Base-by-base conservation (phyloP, 2,329 filamentous ascomycete genomes). In the Fusarium proliferatum region DNA sequence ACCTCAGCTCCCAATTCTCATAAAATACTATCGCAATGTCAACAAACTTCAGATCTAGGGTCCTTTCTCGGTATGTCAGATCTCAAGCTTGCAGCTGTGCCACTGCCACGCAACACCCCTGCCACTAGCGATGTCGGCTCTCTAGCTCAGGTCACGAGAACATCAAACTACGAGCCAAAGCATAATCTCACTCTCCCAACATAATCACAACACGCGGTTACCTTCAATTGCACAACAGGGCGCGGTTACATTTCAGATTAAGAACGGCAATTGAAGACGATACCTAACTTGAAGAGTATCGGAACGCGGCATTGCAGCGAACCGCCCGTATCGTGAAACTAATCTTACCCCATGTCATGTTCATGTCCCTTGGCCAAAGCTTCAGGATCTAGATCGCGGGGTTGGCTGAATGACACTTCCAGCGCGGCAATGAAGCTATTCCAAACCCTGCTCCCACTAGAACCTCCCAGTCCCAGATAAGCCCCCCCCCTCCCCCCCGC, bases 81-180 rank as follows among this genome's bases (percentile, higher is more conserved):
- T 73, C 71, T 73, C 57, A 19, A 61, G 38, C 60, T 26, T 67
- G 67, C 68, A 71, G 67, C 41, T 67, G 34, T n/a, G 45, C 46
- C 33, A 33, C 33, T 33, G 33, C 46, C 53, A 66, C 65, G 61
- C 68, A 62, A 36, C 26, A 73, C 38, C 71, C 71, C 51, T 73
- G 71, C 56, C 58, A 48, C 23, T 53, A 63, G 65, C 71, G 71
- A 73, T 73, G 70, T 73, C 71, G 71, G 71, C 61, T 61, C 21
- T 41, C 26, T n/a, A 48, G 30, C 13, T 9, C 28, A 51, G 17
- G 70, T 73, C 71, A 73, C 66, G 61, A 73, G 71, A 46, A 46
- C 51, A 49, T 55, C 41, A 16, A 43, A 45, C 16, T 16, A 28
- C 48, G 15, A 42, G 58, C 15, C 43, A 59, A 59, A 28, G 15